Evolutionary conservation across 164 flowering plant species (phyloP).

Genomic region (Amborella trichopoda): DNA sequence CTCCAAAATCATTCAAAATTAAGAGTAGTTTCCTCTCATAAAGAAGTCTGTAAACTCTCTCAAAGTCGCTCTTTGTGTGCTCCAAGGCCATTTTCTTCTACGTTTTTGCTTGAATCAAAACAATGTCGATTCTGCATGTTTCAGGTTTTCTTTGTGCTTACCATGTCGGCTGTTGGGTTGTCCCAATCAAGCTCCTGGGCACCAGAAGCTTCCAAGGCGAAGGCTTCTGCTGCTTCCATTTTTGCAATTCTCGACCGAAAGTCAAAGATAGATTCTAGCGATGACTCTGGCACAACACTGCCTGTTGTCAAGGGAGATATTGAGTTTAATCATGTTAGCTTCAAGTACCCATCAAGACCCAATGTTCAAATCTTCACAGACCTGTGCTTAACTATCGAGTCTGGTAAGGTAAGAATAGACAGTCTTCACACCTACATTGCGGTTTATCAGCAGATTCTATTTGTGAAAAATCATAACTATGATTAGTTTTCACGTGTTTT

Average conservation of each 20-base stretch:
- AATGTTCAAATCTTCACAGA: conserved; percentile 39
- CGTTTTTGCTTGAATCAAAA: not conserved
- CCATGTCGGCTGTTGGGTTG: conserved; percentile 29
- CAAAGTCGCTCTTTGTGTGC: too few species aligned
- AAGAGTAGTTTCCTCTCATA: too few species aligned
- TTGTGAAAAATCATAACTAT: too few species aligned
- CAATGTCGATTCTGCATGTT: not conserved
- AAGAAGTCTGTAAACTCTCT: too few species aligned
- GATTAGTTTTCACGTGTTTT: too few species aligned
- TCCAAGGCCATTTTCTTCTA: not conserved
- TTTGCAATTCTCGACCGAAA: conserved; percentile 34
- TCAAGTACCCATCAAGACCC: conserved; percentile 40
- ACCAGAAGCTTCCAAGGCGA: conserved; percentile 39
- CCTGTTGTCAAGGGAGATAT: conserved; percentile 25
- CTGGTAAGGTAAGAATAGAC: conserved; percentile 27
- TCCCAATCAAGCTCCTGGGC: conserved; percentile 33
- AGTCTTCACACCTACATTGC: not conserved
- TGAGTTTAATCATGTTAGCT: conserved; percentile 30
- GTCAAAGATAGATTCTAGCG: conserved; percentile 46
- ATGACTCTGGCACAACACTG: conserved; percentile 23
- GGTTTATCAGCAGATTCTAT: too few species aligned
- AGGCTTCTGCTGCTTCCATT: conserved; percentile 38
- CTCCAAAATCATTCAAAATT: too few species aligned
- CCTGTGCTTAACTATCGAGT: conserved; percentile 28
- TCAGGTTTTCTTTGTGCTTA: conserved; percentile 52